Evolutionary conservation across 164 flowering plant species (phyloP), one percentile per base, ranked within the genome.

Genomic region (Cinnamomum micranthum): DNA sequence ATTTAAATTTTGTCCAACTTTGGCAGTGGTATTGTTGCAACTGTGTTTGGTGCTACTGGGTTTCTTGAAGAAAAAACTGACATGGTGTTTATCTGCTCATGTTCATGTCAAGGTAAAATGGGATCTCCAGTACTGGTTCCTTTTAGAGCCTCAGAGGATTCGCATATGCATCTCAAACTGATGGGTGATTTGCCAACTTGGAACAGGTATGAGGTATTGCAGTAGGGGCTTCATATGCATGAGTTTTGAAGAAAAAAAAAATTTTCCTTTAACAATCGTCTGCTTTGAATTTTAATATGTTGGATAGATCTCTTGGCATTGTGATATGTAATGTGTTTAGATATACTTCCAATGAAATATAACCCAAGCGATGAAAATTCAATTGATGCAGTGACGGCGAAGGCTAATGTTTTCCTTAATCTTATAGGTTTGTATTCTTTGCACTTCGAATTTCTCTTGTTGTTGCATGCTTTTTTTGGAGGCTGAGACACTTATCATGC

Each of bases 31-130:
- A 90, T 95, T 83, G 81, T 93, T 73, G 97, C 97, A 67, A 83
- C 98, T 25, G 99, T 95, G 41, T 93, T 93, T 87, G 99, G 99
- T 75, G 96, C 97, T 70, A 95, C 99, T 58, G 97, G 99, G 52
- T 95, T 95, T 85, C 92, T 95, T 52, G 99, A 98, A 71, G 95
- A 31, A 31, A 4, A 0, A 31, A 31, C 35, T 4, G 6, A 31
- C 69, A 25, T 28, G 11, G 69, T 66, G 20, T 28, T 66, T 17
- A 66, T 66, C 25, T 28, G 58, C 3, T 63, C 13, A 4, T 70
- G n/a, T 47, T 50, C 70, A 55, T 70, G 10, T 70, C 51, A 88
- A 95, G 99, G 97, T 68, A 95, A 95, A 88, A 92, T 89, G 97
- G 99, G 99, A 60, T 86, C 94, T 63, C 99, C 93, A 83, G 95